Base-by-base conservation (phyloP, 805 yeast genomes). In the Nakazawaea molendinolei region DNA sequence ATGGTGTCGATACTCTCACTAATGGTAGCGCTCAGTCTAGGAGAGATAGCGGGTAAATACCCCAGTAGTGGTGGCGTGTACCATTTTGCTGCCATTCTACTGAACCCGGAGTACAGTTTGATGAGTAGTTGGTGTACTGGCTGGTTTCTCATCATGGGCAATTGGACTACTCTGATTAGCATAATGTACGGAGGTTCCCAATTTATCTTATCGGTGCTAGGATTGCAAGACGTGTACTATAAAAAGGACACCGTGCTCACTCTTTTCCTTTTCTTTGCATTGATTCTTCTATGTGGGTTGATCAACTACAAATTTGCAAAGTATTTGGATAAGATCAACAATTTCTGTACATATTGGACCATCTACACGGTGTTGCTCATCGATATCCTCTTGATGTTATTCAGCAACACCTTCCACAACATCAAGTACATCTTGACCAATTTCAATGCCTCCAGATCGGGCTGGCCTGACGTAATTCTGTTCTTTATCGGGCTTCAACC, bases 1-100 rank as follows among this genome's bases (percentile, higher is more conserved):
- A 55, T 78, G 1, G 84, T 81, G 28, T 78, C 80, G 2, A 44
- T 80, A 9, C 76, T 78, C 46, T 72, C 84, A 2, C 44, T 80
- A 25, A 63, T 77, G 44, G 80, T 84, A 29, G 79, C 86, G 3
- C 55, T 81, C 17, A 79, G 90, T 12, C 60, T 85, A 16, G 80
- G 89, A 41, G 95, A 85, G 53, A 79, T 85, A 37, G 71, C 80
- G 0, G 76, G 86, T 7, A 83, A 80, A 46, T 83, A 76, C 45
- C 92, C 92, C 0, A 75, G 82, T 17, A 81, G 86, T 4, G 82
- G 82, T 27, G 82, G 82, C 22, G 76, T 82, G 1, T 85, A 83
- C 50, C 89, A 83, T 37, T 81, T 80, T 56, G 77, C 86, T 46
- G 84, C 86, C 7, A 72, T 83, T 40, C 57, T 83, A 28, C 77